phyloP scores from a whole-genome alignment of 768 basidiomycete species.

The Xerocomus brunneocitrinus region DNA sequence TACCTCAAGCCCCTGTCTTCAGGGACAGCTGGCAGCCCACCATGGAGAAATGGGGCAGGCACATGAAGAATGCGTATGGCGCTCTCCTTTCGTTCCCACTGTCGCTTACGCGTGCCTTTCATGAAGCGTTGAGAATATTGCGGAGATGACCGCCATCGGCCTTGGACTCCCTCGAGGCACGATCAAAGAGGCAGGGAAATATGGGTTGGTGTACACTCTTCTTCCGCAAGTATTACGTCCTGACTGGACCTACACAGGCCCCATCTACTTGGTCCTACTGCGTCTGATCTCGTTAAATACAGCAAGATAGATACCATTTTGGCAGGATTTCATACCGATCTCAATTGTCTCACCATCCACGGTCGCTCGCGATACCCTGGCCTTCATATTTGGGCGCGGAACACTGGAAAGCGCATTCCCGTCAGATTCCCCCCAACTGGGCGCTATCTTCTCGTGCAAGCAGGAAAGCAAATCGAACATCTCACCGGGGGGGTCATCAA shows the following conservation, averaged over 20 bases:
- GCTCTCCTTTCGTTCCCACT: conserved; percentile 1
- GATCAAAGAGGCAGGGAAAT: conserved; percentile 76
- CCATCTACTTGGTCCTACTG: conserved; percentile 90
- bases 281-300: conserved; percentile 82
- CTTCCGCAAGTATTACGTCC: background rate
- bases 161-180: conserved; percentile 66
- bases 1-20: conserved; percentile 59
- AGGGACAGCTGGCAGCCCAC: conserved; percentile 59
- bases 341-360: conserved; percentile 92
- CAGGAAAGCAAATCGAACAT: conserved; percentile 93
- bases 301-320: conserved; percentile 77
- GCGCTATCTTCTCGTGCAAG: conserved; percentile 84
- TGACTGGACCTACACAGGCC: conserved; percentile 41
- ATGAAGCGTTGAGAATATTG: conserved; percentile 74
- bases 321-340: conserved; percentile 91
- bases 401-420: conserved; percentile 84
- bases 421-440: conserved; percentile 82
- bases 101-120: background rate
- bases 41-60: conserved; percentile 83
- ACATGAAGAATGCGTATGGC: conserved; percentile 84
- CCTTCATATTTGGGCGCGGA: conserved; percentile 91
- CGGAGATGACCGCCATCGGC: conserved; percentile 84
- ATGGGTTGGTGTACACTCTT: conserved; percentile 53
- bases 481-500: conserved; percentile 79
- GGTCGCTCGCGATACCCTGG: conserved; percentile 85